Evolutionary conservation across 345 rosid genomes (phyloP).

Genomic region (Eutrema heterophyllum): DNA sequence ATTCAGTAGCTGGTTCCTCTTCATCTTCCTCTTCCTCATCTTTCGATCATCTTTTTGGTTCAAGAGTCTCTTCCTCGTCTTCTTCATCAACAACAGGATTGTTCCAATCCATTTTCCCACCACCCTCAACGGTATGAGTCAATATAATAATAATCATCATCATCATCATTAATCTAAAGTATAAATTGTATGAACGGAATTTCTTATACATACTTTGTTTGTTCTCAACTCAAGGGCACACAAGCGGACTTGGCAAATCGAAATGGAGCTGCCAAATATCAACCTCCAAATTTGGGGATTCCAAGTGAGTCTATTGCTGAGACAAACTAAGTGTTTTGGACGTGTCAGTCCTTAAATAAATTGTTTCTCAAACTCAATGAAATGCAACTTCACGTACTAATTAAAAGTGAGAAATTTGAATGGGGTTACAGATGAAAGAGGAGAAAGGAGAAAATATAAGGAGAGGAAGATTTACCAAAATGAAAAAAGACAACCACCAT

Average conservation of each 20-base stretch:
- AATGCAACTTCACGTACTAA: background rate
- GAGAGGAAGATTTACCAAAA: conserved; percentile 37
- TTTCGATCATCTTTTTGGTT: conserved; percentile 37
- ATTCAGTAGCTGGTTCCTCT: conserved; percentile 24
- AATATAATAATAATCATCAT: background rate
- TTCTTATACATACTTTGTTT: background rate
- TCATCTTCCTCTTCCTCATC: conserved; percentile 25
- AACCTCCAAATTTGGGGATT: conserved; percentile 33
- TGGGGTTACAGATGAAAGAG: conserved; percentile 20
- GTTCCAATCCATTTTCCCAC: conserved; percentile 34
- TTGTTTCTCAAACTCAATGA: background rate
- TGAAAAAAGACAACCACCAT: conserved; percentile 62
- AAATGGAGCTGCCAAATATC: conserved; percentile 34
- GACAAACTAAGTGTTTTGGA: too few relatives aligned
- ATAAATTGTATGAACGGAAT: background rate
- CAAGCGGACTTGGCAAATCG: conserved; percentile 38
- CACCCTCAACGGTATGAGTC: conserved; percentile 21
- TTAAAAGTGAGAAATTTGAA: background rate
- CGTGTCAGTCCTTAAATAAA: background rate
- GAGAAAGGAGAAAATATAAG: conserved; percentile 33
- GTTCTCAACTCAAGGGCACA: conserved; percentile 20
- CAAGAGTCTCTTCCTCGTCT: conserved; percentile 22
- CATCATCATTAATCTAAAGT: background rate
- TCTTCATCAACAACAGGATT: conserved; percentile 32
- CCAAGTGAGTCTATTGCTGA: conserved; percentile 18